Evolutionary conservation across 805 yeast species (phyloP), one percentile per base, ranked within the genome.

Genomic region (Maudiozyma bulderi): DNA sequence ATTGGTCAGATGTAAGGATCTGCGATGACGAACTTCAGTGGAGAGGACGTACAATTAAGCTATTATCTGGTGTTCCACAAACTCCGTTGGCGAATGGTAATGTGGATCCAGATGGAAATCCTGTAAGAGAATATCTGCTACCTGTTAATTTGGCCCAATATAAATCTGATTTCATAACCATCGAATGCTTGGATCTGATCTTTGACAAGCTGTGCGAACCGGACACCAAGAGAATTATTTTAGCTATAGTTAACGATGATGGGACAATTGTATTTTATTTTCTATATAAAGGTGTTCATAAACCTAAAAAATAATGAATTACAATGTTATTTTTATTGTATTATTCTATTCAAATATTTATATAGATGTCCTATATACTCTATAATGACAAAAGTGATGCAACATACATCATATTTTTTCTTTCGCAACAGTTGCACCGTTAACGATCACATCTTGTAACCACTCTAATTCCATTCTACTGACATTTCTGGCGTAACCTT

Each of bases 401-500:
- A 3, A 20, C 4, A 20, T 20, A 20, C 26, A 20, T 7, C 38
- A 6, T 35, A 15, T 15, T 35, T 35, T 35, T 35, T 52, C 50
- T 44, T 54, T 58, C 3, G 51, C 50, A 3, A 55, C 57, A 5
- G 59, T 57, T 10, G 48, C 34, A 4, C 54, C 53, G 26, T 44
- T 46, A 1, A 32, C 39, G 5, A 89, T 86, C 2, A 82, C 74
- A 53, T 86, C 93, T 60, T 85, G 91, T 45, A 93, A 67, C 98
- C 98, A 91, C 13, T 79, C 77, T 48, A 87, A 68, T 60, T 87
- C 86, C 29, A 93, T 76, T 13, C 84, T 80, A 45, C 89, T 82
- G n/a, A 90, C 95, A 53, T 74, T 83, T 57, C 99, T 74, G 0
- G 95, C 98, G 60, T 90, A 93, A 0, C 96, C 95, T 64, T 88